phyloP scores from a whole-genome alignment of 2,329 filamentous ascomycete genomes.

The Exophiala viscosa region DNA sequence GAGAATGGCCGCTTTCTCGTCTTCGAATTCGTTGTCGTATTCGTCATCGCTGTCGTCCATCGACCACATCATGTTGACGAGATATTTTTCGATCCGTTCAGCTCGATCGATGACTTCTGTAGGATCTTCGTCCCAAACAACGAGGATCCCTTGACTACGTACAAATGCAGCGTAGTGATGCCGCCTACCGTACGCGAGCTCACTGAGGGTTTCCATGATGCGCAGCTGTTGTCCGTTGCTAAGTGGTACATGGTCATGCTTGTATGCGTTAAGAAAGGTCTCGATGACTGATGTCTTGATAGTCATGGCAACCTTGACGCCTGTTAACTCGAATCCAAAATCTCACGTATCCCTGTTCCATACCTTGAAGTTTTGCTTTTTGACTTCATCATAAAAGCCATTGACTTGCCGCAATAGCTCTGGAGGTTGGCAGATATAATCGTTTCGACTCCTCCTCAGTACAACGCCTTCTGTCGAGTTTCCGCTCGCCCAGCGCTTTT shows the following conservation, averaged over 20 bases:
- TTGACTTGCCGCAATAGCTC: slow-evolving; percentile 44
- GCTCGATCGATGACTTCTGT: slow-evolving; percentile 54
- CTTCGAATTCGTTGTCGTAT: not conserved
- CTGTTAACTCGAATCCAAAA: slow-evolving; percentile 40
- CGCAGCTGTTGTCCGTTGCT: slow-evolving; percentile 54
- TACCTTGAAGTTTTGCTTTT: slow-evolving; percentile 31
- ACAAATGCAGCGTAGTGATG: slow-evolving; percentile 64
- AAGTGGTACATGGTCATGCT: slow-evolving; percentile 56
- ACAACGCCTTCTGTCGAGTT: slow-evolving; percentile 48
- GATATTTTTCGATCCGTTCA: slow-evolving; percentile 47
- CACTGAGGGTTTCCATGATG: slow-evolving; percentile 55
- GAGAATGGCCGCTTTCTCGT: slow-evolving; percentile 1
- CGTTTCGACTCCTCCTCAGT: slow-evolving; percentile 49
- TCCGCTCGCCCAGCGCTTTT: slow-evolving; percentile 9
- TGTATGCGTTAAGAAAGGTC: slow-evolving; percentile 52
- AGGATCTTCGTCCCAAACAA: slow-evolving; percentile 64
- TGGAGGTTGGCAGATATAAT: slow-evolving; percentile 51
- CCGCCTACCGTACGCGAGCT: slow-evolving; percentile 58
- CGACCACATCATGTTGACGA: slow-evolving; percentile 11
- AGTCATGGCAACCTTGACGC: slow-evolving; percentile 63
- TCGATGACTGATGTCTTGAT: slow-evolving; percentile 63
- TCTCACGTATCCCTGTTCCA: too few species aligned
- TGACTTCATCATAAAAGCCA: slow-evolving; percentile 36
- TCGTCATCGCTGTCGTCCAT: slow-evolving; percentile 3
- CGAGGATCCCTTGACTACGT: slow-evolving; percentile 43